Base-by-base conservation (phyloP, 108 stramenopile genomes). In the Skeletonema potamos region DNA sequence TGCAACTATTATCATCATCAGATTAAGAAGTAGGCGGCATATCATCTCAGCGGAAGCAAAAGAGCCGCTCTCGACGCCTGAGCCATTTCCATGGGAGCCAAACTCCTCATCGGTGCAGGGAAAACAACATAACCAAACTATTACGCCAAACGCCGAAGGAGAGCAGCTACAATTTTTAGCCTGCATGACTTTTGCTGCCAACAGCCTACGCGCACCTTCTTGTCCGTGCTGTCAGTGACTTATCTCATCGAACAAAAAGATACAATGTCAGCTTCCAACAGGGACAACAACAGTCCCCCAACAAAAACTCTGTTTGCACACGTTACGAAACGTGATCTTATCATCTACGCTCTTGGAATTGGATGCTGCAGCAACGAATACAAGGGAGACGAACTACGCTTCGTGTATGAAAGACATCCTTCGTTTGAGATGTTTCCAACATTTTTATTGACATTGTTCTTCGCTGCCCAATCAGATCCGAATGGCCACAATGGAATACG, bases 301-400 rank as follows among this genome's bases (percentile, higher is more conserved):
- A 5, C 9, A 4, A 44, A 68, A 59, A 17, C 15, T 44, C 62
- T 80, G 32, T 39, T 56, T 10, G 79, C 54, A 0, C 54, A 73
- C 22, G 73, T 73, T 30, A 80, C 79, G 13, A 72, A 69, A 32
- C 66, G 79, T 0, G 90, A 91, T 69, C 46, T 85, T 36, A 79
- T 89, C 9, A 63, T 89, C 12, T 93, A 89, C 65, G 89, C 92
- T 9, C 74, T 93, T 12, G 85, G 89, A 12, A 82, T 93, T 58
- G 92, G 92, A 30, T 87, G 88, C 43, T 86, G 84, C 54, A 80
- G 79, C 59, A 63, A 24, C 17, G 72, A 54, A 17, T 26, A 58
- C 54, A 28, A 68, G 30, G 64, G 69, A 32, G 63, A 80, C 9
- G 89, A 93, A 39, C 70, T 86, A 59, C 67, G 72, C 20, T 90